Evolutionary conservation across 257 asterid genomes (phyloP), one percentile per base, ranked within the genome.

Genomic region (Nicotiana benthamiana): DNA sequence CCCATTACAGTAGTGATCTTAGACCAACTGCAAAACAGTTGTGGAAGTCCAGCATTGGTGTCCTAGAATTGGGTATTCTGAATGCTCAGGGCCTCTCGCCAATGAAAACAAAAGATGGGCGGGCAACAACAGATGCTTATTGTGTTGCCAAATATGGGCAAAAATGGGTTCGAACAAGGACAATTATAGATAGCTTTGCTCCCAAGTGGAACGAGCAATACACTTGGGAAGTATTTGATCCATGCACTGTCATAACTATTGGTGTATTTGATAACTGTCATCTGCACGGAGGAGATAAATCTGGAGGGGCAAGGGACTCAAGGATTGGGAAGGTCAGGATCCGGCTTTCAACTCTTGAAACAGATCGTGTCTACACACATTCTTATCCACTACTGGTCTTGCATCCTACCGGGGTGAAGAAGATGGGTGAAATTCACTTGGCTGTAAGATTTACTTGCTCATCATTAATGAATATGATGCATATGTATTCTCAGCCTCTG

Each of bases 141-240:
- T 92, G 94, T 83, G 97, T 91, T 40, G 94, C 95, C 27, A 92
- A 91, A 80, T 92, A 90, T 18, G 95, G 93, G 15, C 87, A 84
- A 79, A 92, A 92, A 81, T 91, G 95, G 97, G 88, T 91, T 0
- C 43, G 97, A 79, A 90, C 95, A 0, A 88, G 94, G 87, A 92
- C 97, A 9, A 90, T 92, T 54, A 83, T 89, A 1, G 95, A 91
- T 85, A 88, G 94, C 70, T 89, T 92, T 82, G 46, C 93, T 54
- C 95, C 95, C 13, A 89, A 84, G 68, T 91, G 97, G 97, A 92
- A 92, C 2, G 95, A 92, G 80, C 97, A 92, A 82, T 92, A 90
- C 88, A 92, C 93, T 5, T 92, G 95, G 95, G 97, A 92, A 65
- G 97, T 92, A 48, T 90, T 79, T 56, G 97, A 92, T 80, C 97